A percentile compares a stretch with the other conserved stretches of the same genome.
Evolutionary conservation across 495 filamentous ascomycete species (phyloP).

Genomic region (Thermochaetoides thermophila): DNA sequence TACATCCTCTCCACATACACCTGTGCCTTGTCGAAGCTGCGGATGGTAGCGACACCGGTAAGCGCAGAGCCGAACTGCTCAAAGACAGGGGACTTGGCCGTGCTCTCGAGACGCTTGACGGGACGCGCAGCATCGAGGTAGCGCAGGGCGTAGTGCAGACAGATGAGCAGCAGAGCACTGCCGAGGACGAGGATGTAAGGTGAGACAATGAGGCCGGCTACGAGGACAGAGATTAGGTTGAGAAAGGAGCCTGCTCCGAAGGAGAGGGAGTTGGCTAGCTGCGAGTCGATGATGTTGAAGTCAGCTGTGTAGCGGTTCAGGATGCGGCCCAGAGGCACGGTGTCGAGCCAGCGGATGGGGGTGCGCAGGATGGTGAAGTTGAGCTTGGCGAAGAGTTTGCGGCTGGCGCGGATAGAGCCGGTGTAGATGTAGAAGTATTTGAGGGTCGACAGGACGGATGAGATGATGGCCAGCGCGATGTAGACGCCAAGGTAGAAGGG

Average conservation of each 20-base stretch:
- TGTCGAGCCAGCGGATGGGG: slow-evolving; percentile 67
- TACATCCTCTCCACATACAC: slow-evolving; percentile 55
- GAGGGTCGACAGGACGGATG: slow-evolving; percentile 40
- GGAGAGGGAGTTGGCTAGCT: slow-evolving; percentile 42
- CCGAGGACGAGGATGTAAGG: slow-evolving; percentile 46
- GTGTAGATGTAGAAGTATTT: slow-evolving; percentile 44
- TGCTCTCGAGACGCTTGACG: slow-evolving; percentile 60
- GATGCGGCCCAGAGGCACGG: slow-evolving; percentile 61
- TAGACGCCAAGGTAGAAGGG: slow-evolving; percentile 56
- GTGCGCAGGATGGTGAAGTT: slow-evolving; percentile 51
- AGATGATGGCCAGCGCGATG: slow-evolving; percentile 39
- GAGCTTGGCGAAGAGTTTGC: slow-evolving; percentile 47
- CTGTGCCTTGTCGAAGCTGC: slow-evolving; percentile 50
- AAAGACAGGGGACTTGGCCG: slow-evolving; percentile 59
- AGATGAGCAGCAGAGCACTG: slow-evolving; percentile 37
- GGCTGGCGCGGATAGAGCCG: slow-evolving; percentile 47
- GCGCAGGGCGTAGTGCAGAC: slow-evolving; percentile 37
- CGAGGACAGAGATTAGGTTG: slow-evolving; percentile 41
- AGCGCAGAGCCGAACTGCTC: slow-evolving; percentile 60
- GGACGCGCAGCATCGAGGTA: slow-evolving; percentile 62
- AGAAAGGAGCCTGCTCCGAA: slow-evolving; percentile 38
- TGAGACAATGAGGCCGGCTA: slow-evolving; percentile 48
- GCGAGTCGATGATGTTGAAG: slow-evolving; percentile 55
- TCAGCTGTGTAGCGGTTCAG: slow-evolving; percentile 71
- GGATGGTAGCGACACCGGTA: slow-evolving; percentile 58